phyloP scores from a whole-genome alignment of 345 rosid species.

The Brassica cretica region DNA sequence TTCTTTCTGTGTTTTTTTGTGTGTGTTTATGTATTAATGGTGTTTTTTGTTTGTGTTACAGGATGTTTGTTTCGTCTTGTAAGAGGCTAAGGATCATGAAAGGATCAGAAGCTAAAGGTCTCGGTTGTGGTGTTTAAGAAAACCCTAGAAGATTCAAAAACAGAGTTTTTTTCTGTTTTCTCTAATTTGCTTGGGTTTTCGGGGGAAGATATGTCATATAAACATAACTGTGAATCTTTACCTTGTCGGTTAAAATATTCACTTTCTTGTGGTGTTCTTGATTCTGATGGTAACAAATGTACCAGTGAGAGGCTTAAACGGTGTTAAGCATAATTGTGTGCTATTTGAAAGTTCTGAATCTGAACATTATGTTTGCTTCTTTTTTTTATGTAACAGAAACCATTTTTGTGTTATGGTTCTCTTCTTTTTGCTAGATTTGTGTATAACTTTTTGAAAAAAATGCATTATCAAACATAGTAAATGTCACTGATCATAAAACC shows the following conservation, averaged over 20 bases:
- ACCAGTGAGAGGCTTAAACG: conserved; percentile 31
- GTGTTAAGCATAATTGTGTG: conserved; percentile 35
- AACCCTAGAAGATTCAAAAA: conserved; percentile 28
- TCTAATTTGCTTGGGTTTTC: conserved; percentile 51
- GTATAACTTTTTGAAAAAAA: not conserved
- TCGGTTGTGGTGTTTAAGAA: not conserved
- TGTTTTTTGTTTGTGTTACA: conserved; percentile 40
- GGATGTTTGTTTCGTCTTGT: conserved; percentile 90
- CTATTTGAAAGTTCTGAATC: conserved; percentile 13
- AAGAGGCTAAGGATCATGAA: conserved; percentile 84
- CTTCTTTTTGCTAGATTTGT: not conserved
- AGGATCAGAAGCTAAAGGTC: conserved; percentile 12
- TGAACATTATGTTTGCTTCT: conserved; percentile 18
- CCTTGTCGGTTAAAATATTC: conserved; percentile 23
- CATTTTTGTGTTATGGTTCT: not conserved
- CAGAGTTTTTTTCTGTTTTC: conserved; percentile 1
- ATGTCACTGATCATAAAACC: conserved; percentile 4
- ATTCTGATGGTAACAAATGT: conserved; percentile 32
- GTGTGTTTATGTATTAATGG: conserved; percentile 1
- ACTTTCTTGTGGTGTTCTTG: conserved; percentile 34
- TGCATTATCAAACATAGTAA: not conserved
- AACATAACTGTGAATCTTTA: conserved; percentile 19
- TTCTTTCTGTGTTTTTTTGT: not conserved
- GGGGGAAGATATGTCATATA: conserved; percentile 26
- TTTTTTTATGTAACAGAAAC: not conserved